phyloP scores from a whole-genome alignment of 2,329 filamentous ascomycete species.

The Colletotrichum sp. region DNA sequence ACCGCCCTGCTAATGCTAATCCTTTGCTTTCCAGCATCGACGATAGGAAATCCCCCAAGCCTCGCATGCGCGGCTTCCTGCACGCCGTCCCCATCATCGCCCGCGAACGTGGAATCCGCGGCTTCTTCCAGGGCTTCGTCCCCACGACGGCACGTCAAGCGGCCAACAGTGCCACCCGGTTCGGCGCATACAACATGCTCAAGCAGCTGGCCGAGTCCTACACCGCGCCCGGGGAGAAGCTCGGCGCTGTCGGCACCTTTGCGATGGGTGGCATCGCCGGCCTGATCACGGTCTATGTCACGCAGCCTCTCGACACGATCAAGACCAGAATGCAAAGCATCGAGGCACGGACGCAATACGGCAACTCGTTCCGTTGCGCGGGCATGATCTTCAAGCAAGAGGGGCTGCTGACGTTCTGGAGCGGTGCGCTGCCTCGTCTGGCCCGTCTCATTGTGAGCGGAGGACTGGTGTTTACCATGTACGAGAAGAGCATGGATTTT shows the following conservation, averaged over 20 bases:
- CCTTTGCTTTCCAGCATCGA: conserved; percentile 72
- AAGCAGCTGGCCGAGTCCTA: conserved; percentile 93
- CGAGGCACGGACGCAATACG: conserved; percentile 80
- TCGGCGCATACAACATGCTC: conserved; percentile 87
- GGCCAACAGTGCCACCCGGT: conserved; percentile 91
- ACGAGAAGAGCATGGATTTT: conserved; percentile 94
- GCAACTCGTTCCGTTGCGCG: conserved; percentile 86
- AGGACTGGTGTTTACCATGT: conserved; percentile 98
- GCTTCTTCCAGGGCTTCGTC: conserved; percentile 97
- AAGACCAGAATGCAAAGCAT: conserved; percentile 99
- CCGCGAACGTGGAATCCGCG: conserved; percentile 83
- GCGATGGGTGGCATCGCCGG: conserved; percentile 89
- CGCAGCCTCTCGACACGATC: conserved; percentile 83
- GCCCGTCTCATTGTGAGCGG: conserved; percentile 88
- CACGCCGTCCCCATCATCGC: conserved; percentile 89
- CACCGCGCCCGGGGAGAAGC: conserved; percentile 91
- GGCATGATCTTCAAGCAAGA: conserved; percentile 86
- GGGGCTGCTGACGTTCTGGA: conserved; percentile 91
- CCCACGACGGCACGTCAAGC: conserved; percentile 94
- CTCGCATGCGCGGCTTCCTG: conserved; percentile 89
- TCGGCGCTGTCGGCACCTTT: conserved; percentile 87
- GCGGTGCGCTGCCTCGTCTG: conserved; percentile 85
- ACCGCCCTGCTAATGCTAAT: neutral
- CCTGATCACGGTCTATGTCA: conserved; percentile 85
- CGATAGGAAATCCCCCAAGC: conserved; percentile 85